These are phyloP conservation scores for Apiospora rasikravindrae DNA, from an alignment of 2,329 filamentous ascomycete genomes.

Conservation along the genomic window DNA sequence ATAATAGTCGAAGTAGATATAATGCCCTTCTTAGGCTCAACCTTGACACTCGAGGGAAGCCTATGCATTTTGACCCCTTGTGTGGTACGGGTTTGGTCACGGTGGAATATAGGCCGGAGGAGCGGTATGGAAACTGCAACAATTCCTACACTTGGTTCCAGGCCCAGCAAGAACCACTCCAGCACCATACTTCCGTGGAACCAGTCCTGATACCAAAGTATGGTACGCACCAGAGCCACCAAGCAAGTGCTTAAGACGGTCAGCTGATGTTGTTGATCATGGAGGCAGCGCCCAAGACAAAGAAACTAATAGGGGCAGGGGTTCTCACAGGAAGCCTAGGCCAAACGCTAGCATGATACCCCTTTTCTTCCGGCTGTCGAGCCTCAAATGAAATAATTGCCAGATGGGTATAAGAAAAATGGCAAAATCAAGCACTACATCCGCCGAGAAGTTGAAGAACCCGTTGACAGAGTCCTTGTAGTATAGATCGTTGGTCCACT, in stretches of 20 bases:
- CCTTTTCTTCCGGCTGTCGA: not conserved
- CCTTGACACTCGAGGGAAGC: not conserved
- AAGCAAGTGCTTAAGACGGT: not conserved
- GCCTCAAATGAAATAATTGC: not conserved
- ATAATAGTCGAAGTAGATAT: not conserved
- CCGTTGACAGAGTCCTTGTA: not conserved
- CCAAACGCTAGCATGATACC: not conserved
- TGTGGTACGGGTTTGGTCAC: not conserved
- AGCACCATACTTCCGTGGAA: not conserved
- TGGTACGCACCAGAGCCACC: not conserved
- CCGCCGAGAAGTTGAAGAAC: not conserved
- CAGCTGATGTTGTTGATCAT: no score
- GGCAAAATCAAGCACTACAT: not conserved
- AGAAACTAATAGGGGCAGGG: not conserved
- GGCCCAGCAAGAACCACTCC: not conserved
- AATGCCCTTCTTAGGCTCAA: not conserved
- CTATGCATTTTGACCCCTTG: not conserved
- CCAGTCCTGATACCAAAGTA: not conserved
- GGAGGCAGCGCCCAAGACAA: no score
- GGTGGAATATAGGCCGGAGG: not conserved
- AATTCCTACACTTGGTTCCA: not conserved
- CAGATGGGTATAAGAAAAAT: not conserved
- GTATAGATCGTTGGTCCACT: not conserved
- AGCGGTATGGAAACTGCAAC: not conserved
- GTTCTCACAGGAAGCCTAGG: not conserved